phyloP scores from a whole-genome alignment of 306 rosid species.

The Aeschynomene evenia region DNA sequence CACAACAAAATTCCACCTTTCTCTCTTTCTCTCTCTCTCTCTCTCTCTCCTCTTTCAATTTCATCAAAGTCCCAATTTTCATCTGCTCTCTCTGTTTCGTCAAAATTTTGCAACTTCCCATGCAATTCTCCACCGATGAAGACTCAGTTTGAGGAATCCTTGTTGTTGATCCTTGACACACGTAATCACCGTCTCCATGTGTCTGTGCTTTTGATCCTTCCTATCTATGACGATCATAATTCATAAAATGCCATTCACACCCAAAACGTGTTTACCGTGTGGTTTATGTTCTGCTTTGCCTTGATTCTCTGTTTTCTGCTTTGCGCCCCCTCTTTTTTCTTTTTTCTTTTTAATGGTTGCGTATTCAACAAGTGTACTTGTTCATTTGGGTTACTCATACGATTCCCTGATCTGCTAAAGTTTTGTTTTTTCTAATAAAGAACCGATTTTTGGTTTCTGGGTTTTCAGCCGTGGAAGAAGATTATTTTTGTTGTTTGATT shows the following conservation, averaged over 20 bases:
- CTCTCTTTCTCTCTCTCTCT: background rate
- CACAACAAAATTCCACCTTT: background rate
- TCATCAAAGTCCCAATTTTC: constrained; percentile 43
- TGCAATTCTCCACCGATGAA: constrained; percentile 49
- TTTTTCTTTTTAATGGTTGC: constrained; percentile 20
- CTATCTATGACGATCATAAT: constrained; percentile 58
- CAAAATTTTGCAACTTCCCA: constrained; percentile 20
- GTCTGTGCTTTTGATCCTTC: constrained; percentile 46
- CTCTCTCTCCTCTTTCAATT: background rate
- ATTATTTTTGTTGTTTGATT: constrained; percentile 30
- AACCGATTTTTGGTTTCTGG: constrained; percentile 30
- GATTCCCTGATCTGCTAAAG: constrained; percentile 46
- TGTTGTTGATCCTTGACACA: constrained; percentile 43
- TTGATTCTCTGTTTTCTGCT: constrained; percentile 30
- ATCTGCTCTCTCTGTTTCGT: constrained; percentile 38
- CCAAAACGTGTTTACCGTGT: constrained; percentile 23
- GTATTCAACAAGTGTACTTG: constrained; percentile 38
- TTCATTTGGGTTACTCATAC: constrained; percentile 31
- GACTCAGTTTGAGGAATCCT: constrained; percentile 51
- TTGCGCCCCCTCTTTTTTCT: too few species aligned
- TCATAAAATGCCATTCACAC: constrained; percentile 44
- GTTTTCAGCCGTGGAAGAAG: constrained; percentile 33
- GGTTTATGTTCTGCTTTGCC: constrained; percentile 31
- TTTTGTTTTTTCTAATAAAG: background rate
- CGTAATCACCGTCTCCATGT: constrained; percentile 63